These are phyloP conservation scores for Fragaria vesca DNA, from an alignment of 306 rosid genomes.

Conservation along the genomic window DNA sequence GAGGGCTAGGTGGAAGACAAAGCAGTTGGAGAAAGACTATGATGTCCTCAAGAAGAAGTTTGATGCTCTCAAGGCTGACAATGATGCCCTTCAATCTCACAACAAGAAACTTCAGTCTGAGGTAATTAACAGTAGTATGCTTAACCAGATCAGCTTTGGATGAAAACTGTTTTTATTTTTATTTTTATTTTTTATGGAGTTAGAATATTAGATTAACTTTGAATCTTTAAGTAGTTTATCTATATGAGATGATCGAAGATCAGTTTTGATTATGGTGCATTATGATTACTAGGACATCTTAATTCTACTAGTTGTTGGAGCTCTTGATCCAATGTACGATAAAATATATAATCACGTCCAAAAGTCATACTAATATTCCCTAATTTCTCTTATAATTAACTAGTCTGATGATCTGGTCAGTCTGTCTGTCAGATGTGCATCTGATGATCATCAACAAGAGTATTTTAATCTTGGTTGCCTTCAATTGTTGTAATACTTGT, in stretches of 20 bases:
- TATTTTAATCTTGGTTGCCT: conserved; percentile 19
- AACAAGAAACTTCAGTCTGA: conserved; percentile 70
- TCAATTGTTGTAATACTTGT: conserved; percentile 21
- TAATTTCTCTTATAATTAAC: conserved; percentile 31
- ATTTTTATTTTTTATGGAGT: neutral
- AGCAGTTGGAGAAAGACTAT: conserved; percentile 81
- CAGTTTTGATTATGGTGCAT: conserved; percentile 27
- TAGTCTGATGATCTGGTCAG: conserved; percentile 37
- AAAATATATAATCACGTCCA: conserved; percentile 16
- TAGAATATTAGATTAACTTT: neutral
- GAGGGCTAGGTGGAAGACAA: conserved; percentile 95
- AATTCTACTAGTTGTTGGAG: conserved; percentile 27
- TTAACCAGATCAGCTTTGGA: neutral
- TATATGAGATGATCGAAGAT: neutral
- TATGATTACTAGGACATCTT: conserved; percentile 24
- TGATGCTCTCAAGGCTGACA: conserved; percentile 73
- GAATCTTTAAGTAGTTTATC: conserved; percentile 2
- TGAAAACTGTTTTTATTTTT: neutral
- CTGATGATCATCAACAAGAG: conserved; percentile 14
- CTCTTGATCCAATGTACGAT: conserved; percentile 39
- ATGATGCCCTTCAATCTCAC: conserved; percentile 69
- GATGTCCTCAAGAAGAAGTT: conserved; percentile 79
- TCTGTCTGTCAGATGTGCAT: conserved; percentile 32
- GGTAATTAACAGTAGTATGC: conserved; percentile 37
- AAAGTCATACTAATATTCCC: conserved; percentile 25